Base-by-base conservation (phyloP, 257 asterid species). In the Scutellaria baicalensis region DNA sequence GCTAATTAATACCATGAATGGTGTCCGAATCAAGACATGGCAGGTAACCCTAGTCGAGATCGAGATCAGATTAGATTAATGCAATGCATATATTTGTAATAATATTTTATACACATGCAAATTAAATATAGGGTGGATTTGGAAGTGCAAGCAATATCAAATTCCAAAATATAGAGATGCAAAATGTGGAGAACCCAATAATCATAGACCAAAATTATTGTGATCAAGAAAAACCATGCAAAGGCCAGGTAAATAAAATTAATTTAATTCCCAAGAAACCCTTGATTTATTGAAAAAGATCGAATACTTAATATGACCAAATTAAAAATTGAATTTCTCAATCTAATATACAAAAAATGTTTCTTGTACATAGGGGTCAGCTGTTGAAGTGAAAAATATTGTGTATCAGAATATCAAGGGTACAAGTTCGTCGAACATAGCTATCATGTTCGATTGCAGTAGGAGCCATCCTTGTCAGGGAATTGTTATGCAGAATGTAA, bases 21-120 rank as follows among this genome's bases (percentile, higher is more conserved):
- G 98, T 39, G 86, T 89, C 52, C 78, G 98, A 77, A 92, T 92
- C 84, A 92, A 92, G 84, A 88, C 98, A 75, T 92, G 94, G 91
- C 92, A 83, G 92, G 98, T 89, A 81, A 21, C 33, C 33, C 4
- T 44, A 44, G 13, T 44, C 12, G 13, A 18, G 2, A 27, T 27
- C 0, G 33, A 27, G 33, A 27, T 1, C 33, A 27, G 4, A 27
- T 27, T 27, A 2, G 4, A 27, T 27, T 27, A 27, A 0, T 27
- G 33, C 3, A 4, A 27, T 27, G 33, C 33, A 27, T 5, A 27
- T 27, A 27, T 1, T 2, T 27, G 4, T 27, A 27, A 27, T 27
- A 27, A 27, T 27, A 27, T 27, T 27, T 27, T 27, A 5, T 27
- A 5, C 27, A 5, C 4, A 1, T 1, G n/a, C n/a, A n/a, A n/a